Percentiles rank a stretch among this genome's conserved stretches.
phyloP scores from a whole-genome alignment of 1,284 basidiomycete genomes.

The Sporisorium reilianum region DNA sequence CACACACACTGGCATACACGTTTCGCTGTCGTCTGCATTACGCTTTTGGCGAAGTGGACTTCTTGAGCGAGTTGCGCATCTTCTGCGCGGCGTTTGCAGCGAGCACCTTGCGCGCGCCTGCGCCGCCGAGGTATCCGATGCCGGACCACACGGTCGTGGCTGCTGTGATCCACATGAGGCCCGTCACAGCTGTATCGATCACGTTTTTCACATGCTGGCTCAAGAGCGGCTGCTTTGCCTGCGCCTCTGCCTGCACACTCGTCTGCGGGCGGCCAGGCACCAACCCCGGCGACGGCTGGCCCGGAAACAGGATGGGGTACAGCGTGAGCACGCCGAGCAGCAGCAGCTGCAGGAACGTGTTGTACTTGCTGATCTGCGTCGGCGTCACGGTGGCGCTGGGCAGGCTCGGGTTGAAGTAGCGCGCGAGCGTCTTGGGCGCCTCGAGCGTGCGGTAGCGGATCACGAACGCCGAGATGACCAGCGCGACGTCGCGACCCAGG shows the following conservation, averaged over 20 bases:
- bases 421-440: slow-evolving; percentile 85
- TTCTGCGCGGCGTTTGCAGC: slow-evolving; percentile 11
- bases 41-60: not conserved
- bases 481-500: slow-evolving; percentile 86
- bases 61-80: slow-evolving; percentile 9
- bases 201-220: slow-evolving; percentile 13
- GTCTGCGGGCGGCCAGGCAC: not conserved
- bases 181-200: slow-evolving; percentile 60
- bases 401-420: slow-evolving; percentile 95
- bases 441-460: slow-evolving; percentile 92
- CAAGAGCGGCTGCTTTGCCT: not conserved
- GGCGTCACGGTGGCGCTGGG: slow-evolving; percentile 93
- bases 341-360: slow-evolving; percentile 89
- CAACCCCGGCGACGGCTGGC: slow-evolving; percentile 21
- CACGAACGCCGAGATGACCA: slow-evolving; percentile 91
- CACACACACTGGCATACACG: slow-evolving; percentile 2
- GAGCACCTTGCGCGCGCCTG: slow-evolving; percentile 32
- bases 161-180: slow-evolving; percentile 81
- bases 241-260: not conserved
- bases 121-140: slow-evolving; percentile 78
- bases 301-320: slow-evolving; percentile 78
- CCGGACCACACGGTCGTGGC: slow-evolving; percentile 93
- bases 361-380: slow-evolving; percentile 76
- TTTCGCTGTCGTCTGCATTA: not conserved
- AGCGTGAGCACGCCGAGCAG: slow-evolving; percentile 90